Conservation (phyloP, 2,329 filamentous ascomycete genomes). For the Aspergillus vadensis region DNA sequence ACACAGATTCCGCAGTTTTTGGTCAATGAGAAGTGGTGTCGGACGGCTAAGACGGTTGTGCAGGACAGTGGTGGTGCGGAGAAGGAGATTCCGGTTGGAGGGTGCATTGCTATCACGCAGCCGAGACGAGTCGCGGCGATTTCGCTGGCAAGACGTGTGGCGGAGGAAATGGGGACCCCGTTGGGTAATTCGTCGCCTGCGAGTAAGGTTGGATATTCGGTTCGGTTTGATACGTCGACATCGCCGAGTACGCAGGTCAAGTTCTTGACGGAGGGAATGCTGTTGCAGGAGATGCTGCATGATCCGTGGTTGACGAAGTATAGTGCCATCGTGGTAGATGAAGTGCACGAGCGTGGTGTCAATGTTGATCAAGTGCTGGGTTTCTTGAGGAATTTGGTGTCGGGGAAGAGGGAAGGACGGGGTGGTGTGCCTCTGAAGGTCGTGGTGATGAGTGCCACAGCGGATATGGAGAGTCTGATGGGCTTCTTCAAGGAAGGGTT, state of each 20-base stretch:
- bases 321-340: conserved; percentile 88
- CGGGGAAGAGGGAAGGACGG: conserved; percentile 59
- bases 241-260: conserved; percentile 86
- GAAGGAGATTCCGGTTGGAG: conserved; percentile 62
- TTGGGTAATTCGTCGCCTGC: conserved; percentile 61
- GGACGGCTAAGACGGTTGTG: conserved; percentile 57
- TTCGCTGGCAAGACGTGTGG: conserved; percentile 82
- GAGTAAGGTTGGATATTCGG: conserved; percentile 82
- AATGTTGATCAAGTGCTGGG: conserved; percentile 91
- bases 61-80: conserved; percentile 26
- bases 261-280: conserved; percentile 93
- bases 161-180: conserved; percentile 73
- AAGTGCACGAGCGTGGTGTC: conserved; percentile 93
- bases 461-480: conserved; percentile 77
- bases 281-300: conserved; percentile 87
- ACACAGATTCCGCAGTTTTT: conserved; percentile 95
- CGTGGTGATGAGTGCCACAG: conserved; percentile 95
- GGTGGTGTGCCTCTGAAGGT: conserved; percentile 79
- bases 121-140: conserved; percentile 92
- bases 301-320: conserved; percentile 83
- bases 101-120: conserved; percentile 90
- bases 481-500: conserved; percentile 66
- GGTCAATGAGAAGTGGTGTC: conserved; percentile 77
- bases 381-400: conserved; percentile 78
- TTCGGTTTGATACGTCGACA: conserved; percentile 87